Conservation (phyloP, 2,329 filamentous ascomycete species). For the Fonsecaea nubica region DNA sequence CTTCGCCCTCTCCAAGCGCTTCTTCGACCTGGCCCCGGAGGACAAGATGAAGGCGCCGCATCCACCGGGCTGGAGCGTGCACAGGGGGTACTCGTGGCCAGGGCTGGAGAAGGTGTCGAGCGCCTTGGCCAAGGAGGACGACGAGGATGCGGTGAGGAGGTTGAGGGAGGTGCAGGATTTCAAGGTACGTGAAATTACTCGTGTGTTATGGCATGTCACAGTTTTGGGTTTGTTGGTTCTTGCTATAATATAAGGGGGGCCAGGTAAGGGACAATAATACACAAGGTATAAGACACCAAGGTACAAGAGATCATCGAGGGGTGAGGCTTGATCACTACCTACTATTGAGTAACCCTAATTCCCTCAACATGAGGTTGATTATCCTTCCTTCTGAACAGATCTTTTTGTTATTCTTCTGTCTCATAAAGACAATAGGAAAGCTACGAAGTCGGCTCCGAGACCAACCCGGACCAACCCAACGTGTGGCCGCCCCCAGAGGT, state of each 20-base stretch:
- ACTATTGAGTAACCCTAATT: too few species aligned
- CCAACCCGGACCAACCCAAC: constrained; percentile 55
- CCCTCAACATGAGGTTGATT: neutral
- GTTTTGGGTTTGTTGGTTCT: too few species aligned
- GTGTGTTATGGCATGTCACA: too few species aligned
- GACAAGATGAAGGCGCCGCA: constrained; percentile 59
- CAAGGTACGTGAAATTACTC: constrained; percentile 50
- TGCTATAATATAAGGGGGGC: too few species aligned
- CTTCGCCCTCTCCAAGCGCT: constrained; percentile 52
- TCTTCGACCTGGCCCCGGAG: constrained; percentile 54
- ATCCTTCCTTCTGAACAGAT: neutral
- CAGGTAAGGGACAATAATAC: too few species aligned
- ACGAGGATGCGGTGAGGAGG: constrained; percentile 51
- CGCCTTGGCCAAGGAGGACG: constrained; percentile 50
- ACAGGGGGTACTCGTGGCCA: constrained; percentile 64
- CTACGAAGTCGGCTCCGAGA: constrained; percentile 60
- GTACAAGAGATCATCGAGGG: too few species aligned
- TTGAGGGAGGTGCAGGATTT: constrained; percentile 57
- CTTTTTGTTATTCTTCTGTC: too few species aligned
- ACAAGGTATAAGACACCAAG: too few species aligned
- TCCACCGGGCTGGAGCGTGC: constrained; percentile 56
- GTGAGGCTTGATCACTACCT: too few species aligned
- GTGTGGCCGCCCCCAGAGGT: constrained; percentile 57
- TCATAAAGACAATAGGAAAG: constrained; percentile 50
- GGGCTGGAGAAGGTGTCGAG: constrained; percentile 62